Evolutionary conservation across 305 asterid genomes (phyloP).

Genomic region (Lippia alba): DNA sequence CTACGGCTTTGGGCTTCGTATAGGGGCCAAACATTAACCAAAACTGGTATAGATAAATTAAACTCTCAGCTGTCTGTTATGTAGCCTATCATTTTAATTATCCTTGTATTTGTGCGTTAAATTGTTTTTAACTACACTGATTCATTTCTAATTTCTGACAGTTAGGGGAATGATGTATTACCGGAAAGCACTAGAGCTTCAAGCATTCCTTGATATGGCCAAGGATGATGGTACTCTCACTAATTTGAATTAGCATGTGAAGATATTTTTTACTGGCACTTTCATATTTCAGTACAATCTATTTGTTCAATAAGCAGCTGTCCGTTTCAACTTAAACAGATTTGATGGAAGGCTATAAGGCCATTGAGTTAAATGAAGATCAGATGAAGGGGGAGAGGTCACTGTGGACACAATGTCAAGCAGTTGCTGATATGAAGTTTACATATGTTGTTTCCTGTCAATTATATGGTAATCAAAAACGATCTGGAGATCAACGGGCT

Average conservation of each 20-base stretch:
- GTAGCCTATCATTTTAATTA: not conserved
- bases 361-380: conserved; percentile 93
- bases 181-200: conserved; percentile 97
- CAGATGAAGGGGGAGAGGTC: conserved; percentile 97
- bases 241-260: conserved; percentile 1
- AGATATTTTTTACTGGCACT: conserved; percentile 17
- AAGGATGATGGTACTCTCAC: conserved; percentile 80
- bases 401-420: conserved; percentile 95
- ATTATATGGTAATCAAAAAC: conserved; percentile 87
- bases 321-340: conserved; percentile 50
- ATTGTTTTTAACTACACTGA: conserved; percentile 32
- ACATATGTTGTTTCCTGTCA: conserved; percentile 98
- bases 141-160: conserved; percentile 47
- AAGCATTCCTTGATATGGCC: conserved; percentile 99
- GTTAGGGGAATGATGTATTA: conserved; percentile 99
- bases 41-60: conserved; percentile 66
- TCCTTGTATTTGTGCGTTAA: not conserved
- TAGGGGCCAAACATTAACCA: conserved; percentile 96
- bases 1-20: conserved; percentile 99
- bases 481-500: conserved; percentile 92
- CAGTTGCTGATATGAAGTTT: conserved; percentile 99
- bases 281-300: conserved; percentile 17
- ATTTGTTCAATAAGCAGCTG: conserved; percentile 24
- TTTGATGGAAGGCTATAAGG: conserved; percentile 96
- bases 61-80: conserved; percentile 14